A percentile compares a stretch with the other conserved stretches of the same genome.
Conservation (phyloP, 2,329 filamentous ascomycete genomes). For the Talaromyces rugulosus region DNA sequence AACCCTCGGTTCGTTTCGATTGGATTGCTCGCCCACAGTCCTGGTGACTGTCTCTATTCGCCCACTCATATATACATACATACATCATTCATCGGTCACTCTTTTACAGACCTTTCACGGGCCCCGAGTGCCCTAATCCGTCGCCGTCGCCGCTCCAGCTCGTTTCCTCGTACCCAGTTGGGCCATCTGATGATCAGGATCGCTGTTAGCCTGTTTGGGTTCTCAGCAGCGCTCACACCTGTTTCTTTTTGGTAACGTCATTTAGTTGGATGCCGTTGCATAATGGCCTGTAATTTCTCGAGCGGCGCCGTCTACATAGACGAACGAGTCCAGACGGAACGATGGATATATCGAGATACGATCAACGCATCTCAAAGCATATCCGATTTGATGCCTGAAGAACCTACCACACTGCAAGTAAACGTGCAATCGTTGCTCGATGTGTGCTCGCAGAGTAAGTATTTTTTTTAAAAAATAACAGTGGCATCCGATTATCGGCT, state of each 20-base stretch:
- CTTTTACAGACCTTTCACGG: background rate
- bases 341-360: slow-evolving; percentile 35
- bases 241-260: background rate
- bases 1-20: background rate
- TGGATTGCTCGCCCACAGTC: background rate
- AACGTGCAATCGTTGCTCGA: slow-evolving; percentile 49
- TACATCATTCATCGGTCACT: background rate
- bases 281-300: slow-evolving; percentile 29
- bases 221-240: background rate
- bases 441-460: slow-evolving; percentile 52
- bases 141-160: background rate
- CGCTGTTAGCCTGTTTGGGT: background rate
- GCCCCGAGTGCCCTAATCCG: background rate
- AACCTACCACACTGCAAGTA: slow-evolving; percentile 41
- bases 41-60: background rate
- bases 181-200: background rate
- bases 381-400: slow-evolving; percentile 26
- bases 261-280: slow-evolving; percentile 12
- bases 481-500: background rate
- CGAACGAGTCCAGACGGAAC: slow-evolving; percentile 40
- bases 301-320: slow-evolving; percentile 42
- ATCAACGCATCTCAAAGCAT: background rate
- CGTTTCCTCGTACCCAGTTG: background rate
- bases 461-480: background rate
- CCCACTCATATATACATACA: background rate